These are phyloP conservation scores for Lippia alba DNA, from an alignment of 305 asterid species.

Conservation along the genomic window DNA sequence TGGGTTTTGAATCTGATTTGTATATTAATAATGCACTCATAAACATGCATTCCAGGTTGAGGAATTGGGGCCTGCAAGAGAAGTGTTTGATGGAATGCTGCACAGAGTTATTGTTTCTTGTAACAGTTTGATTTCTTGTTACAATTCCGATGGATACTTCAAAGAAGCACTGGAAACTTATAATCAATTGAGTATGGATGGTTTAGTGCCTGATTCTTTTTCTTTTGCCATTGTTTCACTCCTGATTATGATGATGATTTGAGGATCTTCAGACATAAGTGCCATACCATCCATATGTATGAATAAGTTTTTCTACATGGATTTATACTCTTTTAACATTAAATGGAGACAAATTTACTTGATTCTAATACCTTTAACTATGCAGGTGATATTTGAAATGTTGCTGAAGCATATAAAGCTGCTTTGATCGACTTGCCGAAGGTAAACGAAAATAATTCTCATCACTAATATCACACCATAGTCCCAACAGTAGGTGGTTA, in stretches of 20 bases:
- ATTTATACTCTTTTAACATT: no score
- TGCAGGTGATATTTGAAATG: conserved; percentile 30
- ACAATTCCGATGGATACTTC: conserved; percentile 64
- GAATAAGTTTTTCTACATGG: no score
- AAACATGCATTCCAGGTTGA: conserved; percentile 67
- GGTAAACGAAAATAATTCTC: conserved; percentile 4
- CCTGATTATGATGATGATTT: no score
- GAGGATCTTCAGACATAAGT: no score
- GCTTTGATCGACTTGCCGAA: background rate
- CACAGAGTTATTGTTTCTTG: conserved; percentile 71
- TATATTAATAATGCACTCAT: conserved; percentile 69
- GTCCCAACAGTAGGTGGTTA: conserved; percentile 10
- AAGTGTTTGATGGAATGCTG: conserved; percentile 72
- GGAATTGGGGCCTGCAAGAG: conserved; percentile 49
- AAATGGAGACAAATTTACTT: background rate
- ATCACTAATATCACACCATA: background rate
- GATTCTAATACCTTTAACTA: conserved; percentile 7
- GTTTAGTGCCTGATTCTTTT: conserved; percentile 59
- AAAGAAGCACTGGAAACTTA: conserved; percentile 62
- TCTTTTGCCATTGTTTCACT: conserved; percentile 57
- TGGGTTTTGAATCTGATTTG: conserved; percentile 67
- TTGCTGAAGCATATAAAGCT: conserved; percentile 13
- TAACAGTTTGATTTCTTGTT: conserved; percentile 84
- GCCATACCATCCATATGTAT: no score
- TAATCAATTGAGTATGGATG: conserved; percentile 44